Conservation (phyloP, 177 flowering plant species). For the Vitis hybrid region DNA sequence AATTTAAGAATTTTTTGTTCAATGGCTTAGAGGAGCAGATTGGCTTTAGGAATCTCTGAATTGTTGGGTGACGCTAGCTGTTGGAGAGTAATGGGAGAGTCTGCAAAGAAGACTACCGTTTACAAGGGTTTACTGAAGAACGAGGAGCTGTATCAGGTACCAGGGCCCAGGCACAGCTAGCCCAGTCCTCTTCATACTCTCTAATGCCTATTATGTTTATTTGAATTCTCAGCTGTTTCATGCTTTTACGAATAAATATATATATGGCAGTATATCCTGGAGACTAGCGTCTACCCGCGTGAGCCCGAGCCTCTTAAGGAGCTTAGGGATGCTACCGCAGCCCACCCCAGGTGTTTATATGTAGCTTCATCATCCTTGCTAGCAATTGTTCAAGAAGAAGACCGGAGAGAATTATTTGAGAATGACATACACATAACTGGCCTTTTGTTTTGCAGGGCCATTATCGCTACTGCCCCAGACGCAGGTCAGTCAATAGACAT, state of each 20-base stretch:
- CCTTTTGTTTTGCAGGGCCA: slow-evolving; percentile 16
- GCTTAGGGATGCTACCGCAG: slow-evolving; percentile 23
- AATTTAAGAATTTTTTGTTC: not conserved
- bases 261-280: slow-evolving; percentile 23
- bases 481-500: slow-evolving; percentile 38
- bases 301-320: slow-evolving; percentile 29
- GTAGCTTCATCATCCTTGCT: not conserved
- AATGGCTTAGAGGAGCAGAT: not conserved
- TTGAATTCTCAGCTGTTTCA: not conserved
- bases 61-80: not conserved
- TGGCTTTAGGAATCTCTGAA: too few species aligned
- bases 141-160: slow-evolving; percentile 18
- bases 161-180: not conserved
- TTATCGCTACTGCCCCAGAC: slow-evolving; percentile 32
- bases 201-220: not conserved
- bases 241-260: not conserved
- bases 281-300: slow-evolving; percentile 30
- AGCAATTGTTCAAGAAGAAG: too few species aligned
- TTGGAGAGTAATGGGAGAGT: slow-evolving; percentile 4
- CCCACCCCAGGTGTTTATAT: slow-evolving; percentile 17
- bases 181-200: not conserved
- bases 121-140: slow-evolving; percentile 20
- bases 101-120: not conserved
- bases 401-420: not conserved
- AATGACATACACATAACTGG: not conserved